Evolutionary conservation across 306 rosid genomes (phyloP).

Genomic region (Fragaria vesca): DNA sequence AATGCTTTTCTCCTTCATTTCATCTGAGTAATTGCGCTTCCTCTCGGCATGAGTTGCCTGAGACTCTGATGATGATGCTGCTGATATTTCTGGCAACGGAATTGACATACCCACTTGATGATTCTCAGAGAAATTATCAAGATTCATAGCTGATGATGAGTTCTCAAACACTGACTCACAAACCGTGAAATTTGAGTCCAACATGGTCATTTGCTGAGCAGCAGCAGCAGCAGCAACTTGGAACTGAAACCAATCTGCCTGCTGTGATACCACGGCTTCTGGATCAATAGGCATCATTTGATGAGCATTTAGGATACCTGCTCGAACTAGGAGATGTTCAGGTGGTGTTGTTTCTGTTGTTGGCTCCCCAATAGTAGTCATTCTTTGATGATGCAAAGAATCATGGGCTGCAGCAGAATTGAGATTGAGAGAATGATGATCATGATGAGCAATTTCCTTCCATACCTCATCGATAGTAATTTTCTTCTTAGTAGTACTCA

Average conservation of each 20-base stretch:
- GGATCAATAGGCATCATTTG: constrained; percentile 31
- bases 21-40: constrained; percentile 36
- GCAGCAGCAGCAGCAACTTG: constrained; percentile 21
- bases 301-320: constrained; percentile 15
- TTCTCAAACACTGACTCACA: constrained; percentile 31
- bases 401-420: not conserved
- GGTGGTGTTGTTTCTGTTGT: constrained; percentile 10
- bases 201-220: constrained; percentile 15
- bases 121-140: constrained; percentile 30
- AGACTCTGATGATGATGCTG: constrained; percentile 39
- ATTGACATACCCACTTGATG: constrained; percentile 26
- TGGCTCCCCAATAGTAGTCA: constrained; percentile 28
- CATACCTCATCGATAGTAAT: constrained; percentile 17
- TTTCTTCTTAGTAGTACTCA: constrained; percentile 19
- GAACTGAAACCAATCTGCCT: constrained; percentile 41
- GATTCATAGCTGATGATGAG: constrained; percentile 17
- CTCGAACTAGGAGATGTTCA: constrained; percentile 29
- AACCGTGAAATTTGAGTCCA: constrained; percentile 15
- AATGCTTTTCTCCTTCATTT: constrained; percentile 34
- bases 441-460: constrained; percentile 28
- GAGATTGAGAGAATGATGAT: constrained; percentile 1
- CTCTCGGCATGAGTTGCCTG: constrained; percentile 20
- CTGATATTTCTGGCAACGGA: constrained; percentile 23
- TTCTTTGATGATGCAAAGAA: constrained; percentile 16
- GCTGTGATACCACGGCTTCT: constrained; percentile 29